Percentiles rank a stretch among this genome's conserved stretches.
phyloP scores from a whole-genome alignment of 78 protist genomes.

The Dictyostelium capitatum region DNA sequence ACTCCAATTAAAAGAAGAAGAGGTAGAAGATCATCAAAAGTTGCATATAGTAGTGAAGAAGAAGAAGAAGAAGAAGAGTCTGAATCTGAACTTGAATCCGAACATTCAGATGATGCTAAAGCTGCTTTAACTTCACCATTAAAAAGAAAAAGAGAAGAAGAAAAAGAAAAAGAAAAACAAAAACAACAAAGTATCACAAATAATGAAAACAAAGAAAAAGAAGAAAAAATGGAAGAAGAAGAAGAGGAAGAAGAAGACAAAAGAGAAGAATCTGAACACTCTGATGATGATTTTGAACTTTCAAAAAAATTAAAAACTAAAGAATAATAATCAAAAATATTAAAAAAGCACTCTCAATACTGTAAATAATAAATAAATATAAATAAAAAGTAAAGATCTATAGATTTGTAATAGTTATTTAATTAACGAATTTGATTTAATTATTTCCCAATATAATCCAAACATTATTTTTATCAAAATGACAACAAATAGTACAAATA shows the following conservation, averaged over 20 bases:
- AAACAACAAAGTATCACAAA: neutral
- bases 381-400: neutral
- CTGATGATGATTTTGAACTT: constrained; percentile 3
- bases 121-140: too few species aligned
- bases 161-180: constrained; percentile 1
- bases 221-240: neutral
- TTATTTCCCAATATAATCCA: too few species aligned
- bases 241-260: neutral
- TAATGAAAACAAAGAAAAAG: neutral
- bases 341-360: too few species aligned
- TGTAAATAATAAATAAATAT: too few species aligned
- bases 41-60: neutral
- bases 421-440: too few species aligned
- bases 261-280: constrained; percentile 6
- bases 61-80: constrained; percentile 17
- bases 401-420: neutral
- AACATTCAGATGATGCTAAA: neutral
- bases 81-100: neutral
- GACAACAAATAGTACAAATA: too few species aligned
- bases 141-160: neutral
- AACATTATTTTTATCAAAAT: too few species aligned
- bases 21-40: constrained; percentile 12
- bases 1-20: constrained; percentile 8
- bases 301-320: constrained; percentile 1
- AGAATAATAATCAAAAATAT: too few species aligned